phyloP scores from a whole-genome alignment of 805 yeast genomes.

The Tetrapisispora nanseiensis region DNA sequence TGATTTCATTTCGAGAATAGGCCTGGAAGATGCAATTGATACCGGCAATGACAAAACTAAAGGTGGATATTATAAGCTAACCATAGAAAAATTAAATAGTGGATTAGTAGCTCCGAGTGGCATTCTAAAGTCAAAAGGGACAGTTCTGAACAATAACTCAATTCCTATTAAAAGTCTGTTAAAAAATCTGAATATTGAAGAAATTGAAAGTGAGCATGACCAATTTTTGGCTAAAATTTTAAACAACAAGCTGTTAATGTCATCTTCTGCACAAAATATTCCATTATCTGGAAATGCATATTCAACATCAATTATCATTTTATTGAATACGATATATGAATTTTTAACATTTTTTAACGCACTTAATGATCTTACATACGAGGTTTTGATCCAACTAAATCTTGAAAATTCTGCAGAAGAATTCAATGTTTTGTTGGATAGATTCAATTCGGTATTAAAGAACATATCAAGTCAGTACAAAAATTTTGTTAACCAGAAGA shows the following conservation, averaged over 20 bases:
- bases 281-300: conserved; percentile 32
- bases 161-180: neutral
- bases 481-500: conserved; percentile 36
- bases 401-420: conserved; percentile 17
- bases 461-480: conserved; percentile 35
- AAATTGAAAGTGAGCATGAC: conserved; percentile 33
- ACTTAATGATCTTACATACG: conserved; percentile 29
- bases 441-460: conserved; percentile 32
- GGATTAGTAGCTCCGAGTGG: conserved; percentile 22
- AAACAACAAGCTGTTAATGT: conserved; percentile 18
- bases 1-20: conserved; percentile 10
- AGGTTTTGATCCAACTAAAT: conserved; percentile 27
- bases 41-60: conserved; percentile 27
- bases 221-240: conserved; percentile 23
- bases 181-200: conserved; percentile 35
- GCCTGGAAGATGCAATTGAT: conserved; percentile 23
- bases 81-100: conserved; percentile 20
- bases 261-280: conserved; percentile 22
- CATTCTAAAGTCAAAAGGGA: conserved; percentile 24
- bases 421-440: conserved; percentile 17
- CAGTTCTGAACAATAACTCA: neutral
- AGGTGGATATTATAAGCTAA: conserved; percentile 23
- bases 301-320: conserved; percentile 33
- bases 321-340: conserved; percentile 31
- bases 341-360: conserved; percentile 34